These are phyloP conservation scores for Candida tallmaniae DNA, from an alignment of 805 yeast genomes.

Conservation along the genomic window DNA sequence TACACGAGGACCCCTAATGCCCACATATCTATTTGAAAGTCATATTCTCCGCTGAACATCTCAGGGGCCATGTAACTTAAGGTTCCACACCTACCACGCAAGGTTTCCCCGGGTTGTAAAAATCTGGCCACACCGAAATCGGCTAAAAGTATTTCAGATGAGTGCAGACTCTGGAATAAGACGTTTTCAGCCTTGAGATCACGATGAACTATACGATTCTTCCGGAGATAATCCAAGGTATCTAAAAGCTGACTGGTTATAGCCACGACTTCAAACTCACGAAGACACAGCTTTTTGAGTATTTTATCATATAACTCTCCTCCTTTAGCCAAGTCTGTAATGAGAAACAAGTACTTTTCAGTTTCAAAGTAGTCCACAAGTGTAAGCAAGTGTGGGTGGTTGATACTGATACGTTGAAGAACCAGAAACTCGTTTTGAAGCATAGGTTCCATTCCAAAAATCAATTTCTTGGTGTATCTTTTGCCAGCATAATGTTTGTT, in stretches of 20 bases:
- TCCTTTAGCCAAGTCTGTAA: slow-evolving; percentile 64
- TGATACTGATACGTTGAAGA: slow-evolving; percentile 45
- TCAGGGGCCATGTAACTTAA: slow-evolving; percentile 77
- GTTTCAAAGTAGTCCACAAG: slow-evolving; percentile 71
- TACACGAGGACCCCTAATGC: slow-evolving; percentile 70
- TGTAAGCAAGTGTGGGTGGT: slow-evolving; percentile 54
- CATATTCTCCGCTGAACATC: slow-evolving; percentile 47
- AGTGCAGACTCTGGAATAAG: slow-evolving; percentile 38
- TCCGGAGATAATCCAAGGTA: slow-evolving; percentile 56
- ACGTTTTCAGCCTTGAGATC: slow-evolving; percentile 73
- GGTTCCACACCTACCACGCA: slow-evolving; percentile 57
- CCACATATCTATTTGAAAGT: slow-evolving; percentile 66
- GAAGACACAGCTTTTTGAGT: slow-evolving; percentile 39
- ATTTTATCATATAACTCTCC: slow-evolving; percentile 67
- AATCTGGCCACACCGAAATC: slow-evolving; percentile 58
- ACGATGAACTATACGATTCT: slow-evolving; percentile 59
- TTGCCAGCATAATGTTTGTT: slow-evolving; percentile 50
- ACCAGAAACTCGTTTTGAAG: slow-evolving; percentile 61
- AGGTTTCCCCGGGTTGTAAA: not conserved
- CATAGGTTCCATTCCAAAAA: slow-evolving; percentile 48
- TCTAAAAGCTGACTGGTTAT: slow-evolving; percentile 48
- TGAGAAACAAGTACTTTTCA: slow-evolving; percentile 45
- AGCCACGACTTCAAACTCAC: slow-evolving; percentile 45
- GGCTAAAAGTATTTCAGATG: slow-evolving; percentile 45
- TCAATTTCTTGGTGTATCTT: slow-evolving; percentile 43